These are phyloP conservation scores for Phytopythium mirpurense DNA, from an alignment of 352 stramenopile species.

Conservation along the genomic window DNA sequence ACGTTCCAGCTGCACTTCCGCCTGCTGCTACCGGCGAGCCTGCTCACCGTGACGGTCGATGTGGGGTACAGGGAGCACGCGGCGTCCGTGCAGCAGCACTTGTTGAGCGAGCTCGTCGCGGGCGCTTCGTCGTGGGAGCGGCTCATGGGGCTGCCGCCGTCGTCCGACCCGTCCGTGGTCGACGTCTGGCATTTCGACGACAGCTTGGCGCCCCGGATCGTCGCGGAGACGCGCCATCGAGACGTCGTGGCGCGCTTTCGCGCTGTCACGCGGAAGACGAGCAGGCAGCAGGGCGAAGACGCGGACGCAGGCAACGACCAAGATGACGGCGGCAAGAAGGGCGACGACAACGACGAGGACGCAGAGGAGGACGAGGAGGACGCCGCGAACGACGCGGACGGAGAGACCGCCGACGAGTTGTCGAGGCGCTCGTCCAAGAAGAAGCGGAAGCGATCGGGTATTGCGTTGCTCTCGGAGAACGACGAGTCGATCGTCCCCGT, in stretches of 20 bases:
- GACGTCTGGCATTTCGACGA: constrained; percentile 74
- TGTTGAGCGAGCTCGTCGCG: background rate
- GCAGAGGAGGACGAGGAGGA: constrained; percentile 55
- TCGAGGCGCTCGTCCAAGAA: constrained; percentile 26
- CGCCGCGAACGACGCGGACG: constrained; percentile 33
- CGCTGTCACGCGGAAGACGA: constrained; percentile 29
- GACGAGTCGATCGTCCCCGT: constrained; percentile 56
- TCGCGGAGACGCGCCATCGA: constrained; percentile 58
- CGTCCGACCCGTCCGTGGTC: constrained; percentile 54
- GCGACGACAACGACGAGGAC: constrained; percentile 51
- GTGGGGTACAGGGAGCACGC: constrained; percentile 25
- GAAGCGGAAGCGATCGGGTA: constrained; percentile 43
- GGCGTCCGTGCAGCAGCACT: background rate
- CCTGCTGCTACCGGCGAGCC: constrained; percentile 31
- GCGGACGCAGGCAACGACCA: constrained; percentile 31
- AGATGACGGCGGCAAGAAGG: constrained; percentile 35
- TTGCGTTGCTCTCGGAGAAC: constrained; percentile 32
- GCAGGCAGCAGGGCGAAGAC: constrained; percentile 35
- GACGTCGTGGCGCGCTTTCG: constrained; percentile 61
- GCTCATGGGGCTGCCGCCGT: constrained; percentile 49
- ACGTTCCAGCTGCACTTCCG: constrained; percentile 49
- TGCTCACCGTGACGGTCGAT: constrained; percentile 49
- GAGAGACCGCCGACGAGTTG: constrained; percentile 35
- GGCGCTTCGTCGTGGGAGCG: constrained; percentile 39
- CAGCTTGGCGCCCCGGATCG: constrained; percentile 37